A percentile compares a stretch with the other conserved stretches of the same genome.
phyloP scores from a whole-genome alignment of 169 alveolate species.

The Babesia caballi region DNA sequence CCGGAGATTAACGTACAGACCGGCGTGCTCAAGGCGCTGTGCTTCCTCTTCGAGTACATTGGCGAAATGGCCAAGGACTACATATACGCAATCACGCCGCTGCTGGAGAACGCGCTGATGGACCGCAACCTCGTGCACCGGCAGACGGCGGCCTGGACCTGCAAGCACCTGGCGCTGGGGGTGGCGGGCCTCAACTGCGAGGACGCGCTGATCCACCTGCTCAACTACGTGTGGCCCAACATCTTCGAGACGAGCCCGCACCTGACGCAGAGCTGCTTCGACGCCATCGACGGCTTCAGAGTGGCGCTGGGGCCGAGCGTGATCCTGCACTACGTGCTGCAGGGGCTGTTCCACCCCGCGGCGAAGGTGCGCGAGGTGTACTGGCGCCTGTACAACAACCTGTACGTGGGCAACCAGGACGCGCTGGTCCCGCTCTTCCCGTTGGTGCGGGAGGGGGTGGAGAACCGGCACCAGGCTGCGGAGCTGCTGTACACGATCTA shows the following conservation, averaged over 20 bases:
- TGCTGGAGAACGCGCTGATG: constrained; percentile 97
- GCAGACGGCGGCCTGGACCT: constrained; percentile 98
- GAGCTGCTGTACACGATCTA: constrained; percentile 53
- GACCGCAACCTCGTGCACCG: constrained; percentile 99
- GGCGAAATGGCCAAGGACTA: constrained; percentile 95
- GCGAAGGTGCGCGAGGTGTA: constrained; percentile 93
- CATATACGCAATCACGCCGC: constrained; percentile 95
- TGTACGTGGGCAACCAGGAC: constrained; percentile 98
- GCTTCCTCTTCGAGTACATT: constrained; percentile 98
- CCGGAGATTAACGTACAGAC: constrained; percentile 98
- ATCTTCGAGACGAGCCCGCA: constrained; percentile 98
- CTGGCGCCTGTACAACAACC: constrained; percentile 98
- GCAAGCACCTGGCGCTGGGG: constrained; percentile 97
- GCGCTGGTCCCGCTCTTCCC: constrained; percentile 95
- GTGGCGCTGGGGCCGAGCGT: constrained; percentile 98
- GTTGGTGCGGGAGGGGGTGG: constrained; percentile 62
- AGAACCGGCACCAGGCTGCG: constrained; percentile 47
- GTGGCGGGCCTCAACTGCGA: constrained; percentile 91
- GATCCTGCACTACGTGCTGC: constrained; percentile 90
- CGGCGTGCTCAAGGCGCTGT: constrained; percentile 98
- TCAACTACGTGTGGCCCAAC: constrained; percentile 99
- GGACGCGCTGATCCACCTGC: constrained; percentile 95
- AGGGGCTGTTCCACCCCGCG: constrained; percentile 99
- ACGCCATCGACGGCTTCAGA: constrained; percentile 98
- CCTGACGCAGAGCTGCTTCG: constrained; percentile 95